Evolutionary conservation across 257 asterid genomes (phyloP), one percentile per base, ranked within the genome.

Genomic region (Jasminum sambac): DNA sequence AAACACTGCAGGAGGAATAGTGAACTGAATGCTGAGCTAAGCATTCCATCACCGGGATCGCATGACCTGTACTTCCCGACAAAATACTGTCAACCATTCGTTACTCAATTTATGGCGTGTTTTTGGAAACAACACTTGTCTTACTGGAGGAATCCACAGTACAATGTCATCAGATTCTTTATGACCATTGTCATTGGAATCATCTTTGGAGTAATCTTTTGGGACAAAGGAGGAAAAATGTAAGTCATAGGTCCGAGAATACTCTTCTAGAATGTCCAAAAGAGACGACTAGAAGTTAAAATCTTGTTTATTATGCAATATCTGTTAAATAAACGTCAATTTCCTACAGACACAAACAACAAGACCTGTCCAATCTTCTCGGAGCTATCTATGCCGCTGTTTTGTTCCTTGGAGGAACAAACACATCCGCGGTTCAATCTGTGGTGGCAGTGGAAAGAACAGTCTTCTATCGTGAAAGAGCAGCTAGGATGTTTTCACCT

Each of bases 331-430:
- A 61, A 38, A 9, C 24, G 72, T 36, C n/a, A 60, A 37, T 48
- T 41, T 71, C 64, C 11, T 24, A 63, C 77, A 84, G 93, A 59
- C 76, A 77, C 41, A 87, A 85, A 69, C 82, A 85, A 19, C 90
- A 87, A 67, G 89, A 87, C 73, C 76, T 87, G n/a, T 72, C 78
- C 30, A 87, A 87, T 78, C 90, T 85, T 34, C 69, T 87, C 0
- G 93, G 93, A 76, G 93, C 93, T 58, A 87, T 85, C 87, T 87
- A 85, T 73, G 89, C 87, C 68, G 89, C 94, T 52, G 90, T 87
- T 48, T 73, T 87, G 57, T 87, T 87, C 78, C 85, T 87, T 8
- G 90, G 93, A 70, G 89, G 90, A 69, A 85, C 90, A 25, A 85
- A 87, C 41, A 87, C 89, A 63, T 83, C 86, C 30, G 88, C 87